Evolutionary conservation across 306 rosid species (phyloP).

Genomic region (Myrica gale): DNA sequence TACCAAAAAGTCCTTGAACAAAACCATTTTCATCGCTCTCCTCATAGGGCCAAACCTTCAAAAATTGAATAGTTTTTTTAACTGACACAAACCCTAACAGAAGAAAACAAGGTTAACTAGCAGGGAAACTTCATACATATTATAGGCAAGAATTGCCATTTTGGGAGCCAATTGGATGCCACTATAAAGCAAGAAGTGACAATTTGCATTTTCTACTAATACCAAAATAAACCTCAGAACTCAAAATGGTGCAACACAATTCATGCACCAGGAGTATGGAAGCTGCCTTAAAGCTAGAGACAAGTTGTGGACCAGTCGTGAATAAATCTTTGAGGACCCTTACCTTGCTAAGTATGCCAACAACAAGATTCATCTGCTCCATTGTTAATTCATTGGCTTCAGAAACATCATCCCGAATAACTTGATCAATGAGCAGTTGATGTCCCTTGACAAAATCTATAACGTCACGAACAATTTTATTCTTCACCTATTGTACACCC

Average conservation of each 20-base stretch:
- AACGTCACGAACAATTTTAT: conserved; percentile 86
- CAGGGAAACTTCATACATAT: background rate
- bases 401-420: conserved; percentile 66
- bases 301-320: conserved; percentile 10
- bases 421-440: conserved; percentile 69
- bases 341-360: conserved; percentile 95
- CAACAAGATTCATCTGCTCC: conserved; percentile 92
- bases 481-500: conserved; percentile 61
- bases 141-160: conserved; percentile 1
- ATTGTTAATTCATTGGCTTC: conserved; percentile 67
- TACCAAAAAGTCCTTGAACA: conserved; percentile 86
- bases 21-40: conserved; percentile 74
- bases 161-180: conserved; percentile 1
- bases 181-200: conserved; percentile 12
- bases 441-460: conserved; percentile 87
- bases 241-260: background rate
- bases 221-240: background rate
- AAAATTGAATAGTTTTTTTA: background rate
- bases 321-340: conserved; percentile 11
- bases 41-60: conserved; percentile 95
- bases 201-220: background rate
- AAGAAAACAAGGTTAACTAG: conserved; percentile 11
- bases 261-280: conserved; percentile 3
- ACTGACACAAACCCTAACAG: conserved; percentile 15
- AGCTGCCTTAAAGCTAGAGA: conserved; percentile 19